Percentiles rank a stretch among this genome's conserved stretches.
Evolutionary conservation across 2,329 filamentous ascomycete genomes (phyloP).

Genomic region (Fusarium napiforme): DNA sequence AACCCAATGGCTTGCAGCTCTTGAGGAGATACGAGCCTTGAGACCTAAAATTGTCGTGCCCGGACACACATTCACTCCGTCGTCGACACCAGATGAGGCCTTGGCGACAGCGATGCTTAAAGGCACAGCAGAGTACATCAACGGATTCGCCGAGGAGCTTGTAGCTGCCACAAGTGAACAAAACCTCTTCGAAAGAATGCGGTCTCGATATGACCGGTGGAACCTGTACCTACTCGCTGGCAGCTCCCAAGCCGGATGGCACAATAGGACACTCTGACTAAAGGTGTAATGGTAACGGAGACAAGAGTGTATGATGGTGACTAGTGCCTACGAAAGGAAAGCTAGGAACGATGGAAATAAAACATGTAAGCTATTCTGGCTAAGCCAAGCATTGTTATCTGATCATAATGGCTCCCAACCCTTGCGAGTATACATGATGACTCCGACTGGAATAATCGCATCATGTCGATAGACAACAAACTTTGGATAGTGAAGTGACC

Average conservation of each 20-base stretch:
- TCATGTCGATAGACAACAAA: neutral
- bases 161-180: neutral
- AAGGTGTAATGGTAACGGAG: neutral
- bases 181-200: neutral
- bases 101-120: neutral
- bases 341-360: neutral
- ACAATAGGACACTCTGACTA: neutral
- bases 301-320: neutral
- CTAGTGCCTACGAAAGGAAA: neutral
- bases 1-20: neutral
- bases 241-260: neutral
- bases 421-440: neutral
- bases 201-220: neutral
- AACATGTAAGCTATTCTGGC: neutral
- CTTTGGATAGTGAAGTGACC: neutral
- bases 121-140: neutral
- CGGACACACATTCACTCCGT: neutral
- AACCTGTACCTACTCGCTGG: neutral
- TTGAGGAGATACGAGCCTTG: neutral
- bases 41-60: neutral
- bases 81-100: accelerated
- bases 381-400: neutral
- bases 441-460: neutral
- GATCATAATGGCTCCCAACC: neutral
- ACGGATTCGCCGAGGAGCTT: neutral